A percentile compares a stretch with the other conserved stretches of the same genome.
These are phyloP conservation scores for Anthracocystis panici-leucophaei DNA, from an alignment of 1,284 basidiomycete genomes.

Conservation along the genomic window DNA sequence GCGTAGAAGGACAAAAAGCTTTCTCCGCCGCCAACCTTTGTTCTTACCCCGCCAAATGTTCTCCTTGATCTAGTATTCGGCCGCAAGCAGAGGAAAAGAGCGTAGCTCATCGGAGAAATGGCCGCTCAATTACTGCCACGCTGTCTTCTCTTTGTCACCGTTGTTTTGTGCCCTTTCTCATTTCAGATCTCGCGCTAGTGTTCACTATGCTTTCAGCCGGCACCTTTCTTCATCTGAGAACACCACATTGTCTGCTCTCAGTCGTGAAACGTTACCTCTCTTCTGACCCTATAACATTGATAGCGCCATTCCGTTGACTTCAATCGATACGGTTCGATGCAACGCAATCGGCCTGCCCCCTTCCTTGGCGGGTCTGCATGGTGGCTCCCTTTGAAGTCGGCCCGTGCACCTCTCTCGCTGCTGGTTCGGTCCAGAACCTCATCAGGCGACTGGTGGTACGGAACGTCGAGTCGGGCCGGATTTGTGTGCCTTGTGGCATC, in stretches of 20 bases:
- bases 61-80: too few relatives aligned
- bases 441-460: slow-evolving; percentile 4
- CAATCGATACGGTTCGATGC: neutral
- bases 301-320: neutral
- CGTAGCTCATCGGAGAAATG: too few relatives aligned
- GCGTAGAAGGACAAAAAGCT: too few relatives aligned
- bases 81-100: too few relatives aligned
- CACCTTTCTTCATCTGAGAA: slow-evolving; percentile 5
- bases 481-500: slow-evolving; percentile 25
- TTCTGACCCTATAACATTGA: neutral
- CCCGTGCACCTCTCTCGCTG: neutral
- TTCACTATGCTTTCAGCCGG: neutral
- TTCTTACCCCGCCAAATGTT: too few relatives aligned
- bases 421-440: neutral
- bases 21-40: too few relatives aligned
- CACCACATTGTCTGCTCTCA: neutral
- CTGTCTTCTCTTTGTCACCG: too few relatives aligned
- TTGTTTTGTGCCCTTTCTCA: neutral
- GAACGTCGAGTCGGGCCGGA: slow-evolving; percentile 1
- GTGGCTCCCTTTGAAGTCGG: neutral
- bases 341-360: neutral
- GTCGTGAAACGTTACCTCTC: neutral
- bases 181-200: neutral
- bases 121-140: too few relatives aligned
- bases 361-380: too few relatives aligned